Evolutionary conservation across 208 protist species (phyloP), one percentile per base, ranked within the genome.

Genomic region (Zelonia costaricensis): DNA sequence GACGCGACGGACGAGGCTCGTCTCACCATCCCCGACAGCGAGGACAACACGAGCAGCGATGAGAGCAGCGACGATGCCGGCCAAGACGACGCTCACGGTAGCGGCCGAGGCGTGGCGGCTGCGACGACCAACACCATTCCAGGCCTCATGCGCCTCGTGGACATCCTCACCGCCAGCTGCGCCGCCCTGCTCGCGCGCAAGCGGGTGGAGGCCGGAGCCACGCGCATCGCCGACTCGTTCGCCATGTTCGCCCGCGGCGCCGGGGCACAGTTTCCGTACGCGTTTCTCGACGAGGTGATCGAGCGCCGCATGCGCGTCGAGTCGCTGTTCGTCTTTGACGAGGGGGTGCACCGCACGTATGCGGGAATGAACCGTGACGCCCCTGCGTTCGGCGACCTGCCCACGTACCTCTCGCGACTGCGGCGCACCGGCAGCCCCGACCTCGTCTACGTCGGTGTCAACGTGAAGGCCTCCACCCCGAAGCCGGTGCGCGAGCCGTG

Each of bases 361-460:
- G 60, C 69, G 3, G 35, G 76, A 49, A 77, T 90, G 81, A 92
- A 88, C 67, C 47, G 42, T 22, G 67, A 83, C 46, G 85, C 82
- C 35, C 77, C 85, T 7, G 49, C 56, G 18, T 69, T 92, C 10
- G 88, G 92, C 2, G 89, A 93, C 71, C 53, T 97, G 13, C 78
- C 80, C 13, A 65, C 69, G 0, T 94, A 95, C 55, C 74, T 98
- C 0, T 49, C 62, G 3, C 88, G 94, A 25, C 86, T 98, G 53
- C 78, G 96, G 13, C 80, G 84, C 53, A 76, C 73, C 18, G 69
- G 95, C 76, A 98, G 95, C 54, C 73, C 75, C 5, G 71, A 96
- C 3, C 61, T 98, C 38, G 69, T 98, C 10, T 99, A 88, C 67
- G 88, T 98, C 4, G 76, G 54, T 18, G 81, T 98, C 23, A 91